These are phyloP conservation scores for Brettanomyces sp. DNA, from an alignment of 805 yeast genomes.

Conservation along the genomic window DNA sequence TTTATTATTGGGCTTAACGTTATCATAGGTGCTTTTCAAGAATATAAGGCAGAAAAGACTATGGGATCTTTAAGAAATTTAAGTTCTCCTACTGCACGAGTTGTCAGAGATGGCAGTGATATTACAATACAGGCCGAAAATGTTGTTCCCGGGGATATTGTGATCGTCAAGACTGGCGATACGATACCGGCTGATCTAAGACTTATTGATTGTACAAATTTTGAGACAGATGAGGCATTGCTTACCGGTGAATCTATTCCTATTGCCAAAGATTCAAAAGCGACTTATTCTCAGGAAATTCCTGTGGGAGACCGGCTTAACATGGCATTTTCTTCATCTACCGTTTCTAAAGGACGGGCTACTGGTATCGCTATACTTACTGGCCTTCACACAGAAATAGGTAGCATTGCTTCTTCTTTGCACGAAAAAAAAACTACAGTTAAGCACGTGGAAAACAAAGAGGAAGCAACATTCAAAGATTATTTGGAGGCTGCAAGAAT, in stretches of 20 bases:
- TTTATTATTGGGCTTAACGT: conserved; percentile 59
- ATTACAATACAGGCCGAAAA: conserved; percentile 49
- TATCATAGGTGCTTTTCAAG: conserved; percentile 60
- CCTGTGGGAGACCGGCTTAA: conserved; percentile 71
- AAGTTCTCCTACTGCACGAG: conserved; percentile 64
- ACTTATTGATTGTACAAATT: conserved; percentile 46
- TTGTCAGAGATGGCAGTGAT: conserved; percentile 51
- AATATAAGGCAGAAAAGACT: conserved; percentile 65
- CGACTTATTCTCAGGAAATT: conserved; percentile 29
- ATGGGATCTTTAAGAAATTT: conserved; percentile 64
- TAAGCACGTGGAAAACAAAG: conserved; percentile 32
- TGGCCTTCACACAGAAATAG: conserved; percentile 68
- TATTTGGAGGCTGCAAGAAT: conserved; percentile 37
- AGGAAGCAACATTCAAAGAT: conserved; percentile 36
- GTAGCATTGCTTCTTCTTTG: conserved; percentile 58
- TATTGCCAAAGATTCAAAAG: conserved; percentile 41
- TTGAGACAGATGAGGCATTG: conserved; percentile 78
- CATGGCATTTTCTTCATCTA: conserved; percentile 61
- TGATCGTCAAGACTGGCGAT: conserved; percentile 57
- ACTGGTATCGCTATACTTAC: conserved; percentile 58
- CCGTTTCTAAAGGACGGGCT: conserved; percentile 69
- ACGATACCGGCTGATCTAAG: conserved; percentile 70
- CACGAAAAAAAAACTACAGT: conserved; percentile 31
- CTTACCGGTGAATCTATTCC: conserved; percentile 87
- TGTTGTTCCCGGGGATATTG: conserved; percentile 69